phyloP scores from a whole-genome alignment of 176 grass and related monocot species.

The Pontederia paniculata region DNA sequence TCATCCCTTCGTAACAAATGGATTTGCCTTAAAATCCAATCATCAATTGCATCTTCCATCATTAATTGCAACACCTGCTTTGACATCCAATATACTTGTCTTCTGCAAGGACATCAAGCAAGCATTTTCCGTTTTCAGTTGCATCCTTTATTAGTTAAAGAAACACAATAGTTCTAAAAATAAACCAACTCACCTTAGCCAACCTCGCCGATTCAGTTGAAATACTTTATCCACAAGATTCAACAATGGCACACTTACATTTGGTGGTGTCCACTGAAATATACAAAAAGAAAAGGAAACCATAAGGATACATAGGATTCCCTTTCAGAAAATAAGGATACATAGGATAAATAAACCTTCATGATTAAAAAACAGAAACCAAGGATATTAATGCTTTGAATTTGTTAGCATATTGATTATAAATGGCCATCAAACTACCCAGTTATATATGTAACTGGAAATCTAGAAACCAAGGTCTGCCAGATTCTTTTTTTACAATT shows the following conservation, averaged over 20 bases:
- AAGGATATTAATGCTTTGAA: neutral
- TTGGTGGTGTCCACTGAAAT: conserved; percentile 78
- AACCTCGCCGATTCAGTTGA: conserved; percentile 76
- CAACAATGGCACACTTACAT: conserved; percentile 74
- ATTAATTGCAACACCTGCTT: conserved; percentile 94
- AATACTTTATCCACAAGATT: conserved; percentile 92
- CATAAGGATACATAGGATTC: conserved; percentile 7
- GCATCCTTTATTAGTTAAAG: neutral
- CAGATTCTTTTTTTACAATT: too few relatives aligned
- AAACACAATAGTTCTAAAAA: conserved; percentile 11
- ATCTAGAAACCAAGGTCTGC: too few relatives aligned
- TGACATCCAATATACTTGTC: conserved; percentile 92
- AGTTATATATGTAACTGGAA: too few relatives aligned
- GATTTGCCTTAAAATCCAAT: conserved; percentile 95
- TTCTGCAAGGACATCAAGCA: conserved; percentile 10
- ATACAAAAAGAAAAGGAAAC: conserved; percentile 11
- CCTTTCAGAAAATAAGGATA: too few relatives aligned
- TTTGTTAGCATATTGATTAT: too few relatives aligned
- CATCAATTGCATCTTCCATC: conserved; percentile 99
- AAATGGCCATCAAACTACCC: too few relatives aligned
- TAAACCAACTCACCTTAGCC: conserved; percentile 53
- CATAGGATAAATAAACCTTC: too few relatives aligned
- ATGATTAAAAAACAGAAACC: neutral
- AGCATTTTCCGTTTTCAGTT: neutral
- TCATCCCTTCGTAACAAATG: conserved; percentile 73